Evolutionary conservation across 208 protist species (phyloP).

Genomic region (Leptomonas pyrrhocoris): DNA sequence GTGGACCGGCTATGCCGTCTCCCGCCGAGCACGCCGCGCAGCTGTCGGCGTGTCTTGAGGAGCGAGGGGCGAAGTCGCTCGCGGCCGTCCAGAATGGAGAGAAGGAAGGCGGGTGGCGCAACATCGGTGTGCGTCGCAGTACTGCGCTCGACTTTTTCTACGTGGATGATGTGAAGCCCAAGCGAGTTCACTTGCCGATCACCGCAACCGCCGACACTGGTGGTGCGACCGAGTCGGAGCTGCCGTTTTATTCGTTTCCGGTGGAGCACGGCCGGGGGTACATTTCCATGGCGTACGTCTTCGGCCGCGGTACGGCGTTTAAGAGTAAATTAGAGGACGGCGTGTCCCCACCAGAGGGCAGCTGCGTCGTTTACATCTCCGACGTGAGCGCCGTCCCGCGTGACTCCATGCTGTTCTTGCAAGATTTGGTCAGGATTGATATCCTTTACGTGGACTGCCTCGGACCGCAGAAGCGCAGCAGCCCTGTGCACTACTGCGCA

Average conservation of each 20-base stretch:
- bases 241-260: slow-evolving; percentile 75
- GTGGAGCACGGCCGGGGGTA: slow-evolving; percentile 79
- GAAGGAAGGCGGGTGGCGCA: slow-evolving; percentile 41
- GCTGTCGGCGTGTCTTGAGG: slow-evolving; percentile 18
- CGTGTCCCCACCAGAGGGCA: slow-evolving; percentile 19
- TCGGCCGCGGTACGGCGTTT: slow-evolving; percentile 74
- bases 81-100: slow-evolving; percentile 19
- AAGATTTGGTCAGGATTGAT: slow-evolving; percentile 79
- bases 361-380: slow-evolving; percentile 84
- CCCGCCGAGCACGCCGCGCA: slow-evolving; percentile 34
- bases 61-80: slow-evolving; percentile 15
- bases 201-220: slow-evolving; percentile 18
- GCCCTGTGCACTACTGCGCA: slow-evolving; percentile 66
- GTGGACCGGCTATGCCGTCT: slow-evolving; percentile 20
- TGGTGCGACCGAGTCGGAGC: slow-evolving; percentile 6
- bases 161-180: slow-evolving; percentile 44
- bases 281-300: slow-evolving; percentile 84
- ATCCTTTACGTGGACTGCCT: slow-evolving; percentile 79
- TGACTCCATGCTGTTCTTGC: slow-evolving; percentile 70
- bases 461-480: slow-evolving; percentile 38
- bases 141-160: slow-evolving; percentile 80
- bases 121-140: slow-evolving; percentile 83
- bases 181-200: slow-evolving; percentile 55
- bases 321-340: slow-evolving; percentile 31
- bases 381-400: slow-evolving; percentile 70